Percentiles rank a stretch among this genome's conserved stretches.
These are phyloP conservation scores for Clonostachys sp. DNA, from an alignment of 2,329 filamentous ascomycete genomes.

Conservation along the genomic window DNA sequence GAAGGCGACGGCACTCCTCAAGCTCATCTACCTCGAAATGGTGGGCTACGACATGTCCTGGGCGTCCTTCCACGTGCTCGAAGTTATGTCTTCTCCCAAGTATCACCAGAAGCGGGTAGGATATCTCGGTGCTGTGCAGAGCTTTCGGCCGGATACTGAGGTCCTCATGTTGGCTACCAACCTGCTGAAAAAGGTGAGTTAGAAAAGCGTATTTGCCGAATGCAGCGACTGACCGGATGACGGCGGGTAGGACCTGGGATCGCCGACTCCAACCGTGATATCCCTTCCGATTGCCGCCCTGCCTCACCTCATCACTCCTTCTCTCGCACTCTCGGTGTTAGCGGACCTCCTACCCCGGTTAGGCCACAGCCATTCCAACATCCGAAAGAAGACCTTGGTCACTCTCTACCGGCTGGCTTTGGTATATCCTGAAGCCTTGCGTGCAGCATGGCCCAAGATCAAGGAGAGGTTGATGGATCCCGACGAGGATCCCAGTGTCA, in stretches of 20 bases:
- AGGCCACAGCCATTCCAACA: conserved; percentile 76
- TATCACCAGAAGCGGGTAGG: conserved; percentile 94
- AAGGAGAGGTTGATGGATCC: conserved; percentile 91
- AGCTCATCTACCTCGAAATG: conserved; percentile 98
- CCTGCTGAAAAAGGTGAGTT: conserved; percentile 77
- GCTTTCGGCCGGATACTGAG: conserved; percentile 91
- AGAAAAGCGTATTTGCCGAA: background rate
- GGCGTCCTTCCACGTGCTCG: conserved; percentile 96
- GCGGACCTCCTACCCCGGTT: conserved; percentile 82
- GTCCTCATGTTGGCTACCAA: conserved; percentile 98
- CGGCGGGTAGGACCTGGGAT: conserved; percentile 59
- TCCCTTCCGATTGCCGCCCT: conserved; percentile 82
- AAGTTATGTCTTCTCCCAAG: conserved; percentile 96
- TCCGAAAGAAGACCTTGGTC: conserved; percentile 94
- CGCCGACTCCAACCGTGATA: conserved; percentile 70
- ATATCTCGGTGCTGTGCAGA: conserved; percentile 93
- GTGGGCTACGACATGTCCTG: conserved; percentile 99
- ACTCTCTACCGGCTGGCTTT: conserved; percentile 89
- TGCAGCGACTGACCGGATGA: background rate
- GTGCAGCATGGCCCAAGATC: conserved; percentile 94
- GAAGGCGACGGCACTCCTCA: conserved; percentile 92
- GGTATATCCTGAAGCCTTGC: conserved; percentile 92
- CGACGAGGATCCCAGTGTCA: conserved; percentile 86
- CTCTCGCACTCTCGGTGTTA: conserved; percentile 83
- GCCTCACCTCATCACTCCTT: conserved; percentile 92